phyloP scores from a whole-genome alignment of 2,329 filamentous ascomycete genomes.

The Magnaporthiopsis poae region DNA sequence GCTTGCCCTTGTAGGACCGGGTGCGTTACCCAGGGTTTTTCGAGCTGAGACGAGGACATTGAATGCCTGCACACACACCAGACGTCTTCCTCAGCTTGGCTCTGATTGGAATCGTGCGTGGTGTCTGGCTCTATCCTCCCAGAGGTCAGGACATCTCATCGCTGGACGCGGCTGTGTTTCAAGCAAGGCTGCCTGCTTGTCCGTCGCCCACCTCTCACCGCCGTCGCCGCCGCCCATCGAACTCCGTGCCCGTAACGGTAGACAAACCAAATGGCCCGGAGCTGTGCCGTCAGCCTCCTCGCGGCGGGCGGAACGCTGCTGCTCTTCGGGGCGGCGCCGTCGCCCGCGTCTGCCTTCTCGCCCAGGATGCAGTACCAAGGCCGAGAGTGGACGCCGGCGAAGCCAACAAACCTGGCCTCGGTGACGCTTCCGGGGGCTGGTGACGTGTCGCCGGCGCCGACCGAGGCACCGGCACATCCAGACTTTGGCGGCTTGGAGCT shows the following conservation, averaged over 20 bases:
- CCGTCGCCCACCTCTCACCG: neutral
- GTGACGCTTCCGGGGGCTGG: neutral
- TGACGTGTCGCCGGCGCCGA: conserved; percentile 6
- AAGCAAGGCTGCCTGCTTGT: neutral
- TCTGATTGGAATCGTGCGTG: neutral
- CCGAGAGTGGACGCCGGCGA: conserved; percentile 1
- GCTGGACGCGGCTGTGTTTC: neutral
- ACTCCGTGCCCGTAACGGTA: neutral
- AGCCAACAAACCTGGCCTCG: neutral
- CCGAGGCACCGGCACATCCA: neutral
- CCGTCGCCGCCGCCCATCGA: neutral
- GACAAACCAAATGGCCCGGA: neutral
- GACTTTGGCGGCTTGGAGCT: conserved; percentile 5
- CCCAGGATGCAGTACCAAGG: neutral
- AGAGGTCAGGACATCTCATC: neutral
- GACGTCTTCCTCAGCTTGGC: too few relatives aligned
- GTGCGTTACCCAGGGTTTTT: too few relatives aligned
- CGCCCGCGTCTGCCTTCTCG: neutral
- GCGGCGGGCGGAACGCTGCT: conserved; percentile 1
- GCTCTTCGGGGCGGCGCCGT: neutral
- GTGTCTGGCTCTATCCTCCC: neutral
- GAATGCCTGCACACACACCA: too few relatives aligned
- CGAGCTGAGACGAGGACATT: too few relatives aligned
- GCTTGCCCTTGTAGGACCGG: neutral
- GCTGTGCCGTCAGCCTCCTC: neutral